Percentiles rank a stretch among this genome's conserved stretches.
These are phyloP conservation scores for Blastocystis sp. DNA, from an alignment of 352 stramenopile species.

Conservation along the genomic window DNA sequence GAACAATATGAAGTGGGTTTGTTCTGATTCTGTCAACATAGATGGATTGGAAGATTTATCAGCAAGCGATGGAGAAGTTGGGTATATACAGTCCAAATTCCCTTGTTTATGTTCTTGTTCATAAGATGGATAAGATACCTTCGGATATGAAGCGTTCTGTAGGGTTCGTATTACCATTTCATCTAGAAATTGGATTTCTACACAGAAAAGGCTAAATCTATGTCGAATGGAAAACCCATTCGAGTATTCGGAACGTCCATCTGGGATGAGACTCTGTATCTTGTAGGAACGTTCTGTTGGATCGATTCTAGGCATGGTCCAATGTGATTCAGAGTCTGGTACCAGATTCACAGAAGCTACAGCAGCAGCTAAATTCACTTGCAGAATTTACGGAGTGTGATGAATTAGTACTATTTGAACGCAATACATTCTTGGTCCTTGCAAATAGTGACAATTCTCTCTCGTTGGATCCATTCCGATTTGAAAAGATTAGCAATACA, in stretches of 20 bases:
- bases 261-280: constrained; percentile 99
- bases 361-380: constrained; percentile 90
- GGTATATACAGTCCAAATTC: constrained; percentile 94
- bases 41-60: constrained; percentile 29
- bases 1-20: constrained; percentile 68
- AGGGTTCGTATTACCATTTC: neutral
- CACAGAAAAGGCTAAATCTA: constrained; percentile 21
- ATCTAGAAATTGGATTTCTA: constrained; percentile 45
- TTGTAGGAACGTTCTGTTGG: constrained; percentile 53
- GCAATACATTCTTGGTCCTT: constrained; percentile 96
- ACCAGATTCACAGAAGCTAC: constrained; percentile 90
- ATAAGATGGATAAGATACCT: constrained; percentile 91
- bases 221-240: constrained; percentile 50
- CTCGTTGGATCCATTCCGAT: constrained; percentile 90
- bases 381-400: constrained; percentile 89
- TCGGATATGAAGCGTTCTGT: constrained; percentile 64
- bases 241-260: constrained; percentile 88
- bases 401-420: constrained; percentile 93
- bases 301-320: constrained; percentile 78
- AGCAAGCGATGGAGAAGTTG: constrained; percentile 81
- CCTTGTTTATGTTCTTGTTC: constrained; percentile 95
- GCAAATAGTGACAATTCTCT: constrained; percentile 79
- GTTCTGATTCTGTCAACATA: constrained; percentile 72
- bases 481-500: constrained; percentile 99
- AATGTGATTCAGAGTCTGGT: constrained; percentile 98